Percentiles rank a stretch among this genome's conserved stretches.
These are phyloP conservation scores for Chrysanthemum seticuspe DNA, from an alignment of 129 eudicot genomes.

Conservation along the genomic window DNA sequence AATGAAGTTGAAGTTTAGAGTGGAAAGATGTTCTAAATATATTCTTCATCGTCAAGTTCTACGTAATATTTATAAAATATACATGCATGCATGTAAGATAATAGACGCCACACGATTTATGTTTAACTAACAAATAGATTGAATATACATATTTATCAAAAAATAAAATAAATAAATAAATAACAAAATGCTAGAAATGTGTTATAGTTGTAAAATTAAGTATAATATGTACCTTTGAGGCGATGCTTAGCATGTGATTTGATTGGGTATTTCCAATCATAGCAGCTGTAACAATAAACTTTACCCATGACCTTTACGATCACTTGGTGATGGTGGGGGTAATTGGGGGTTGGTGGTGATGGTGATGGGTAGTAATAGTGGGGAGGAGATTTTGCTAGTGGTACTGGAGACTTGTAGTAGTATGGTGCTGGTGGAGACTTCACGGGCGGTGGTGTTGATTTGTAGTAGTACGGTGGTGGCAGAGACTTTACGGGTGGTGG, in stretches of 20 bases:
- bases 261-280: conserved; percentile 51
- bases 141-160: too few species aligned
- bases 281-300: conserved; percentile 56
- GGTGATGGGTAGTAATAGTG: conserved; percentile 44
- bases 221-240: conserved; percentile 41
- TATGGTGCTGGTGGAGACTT: conserved; percentile 42
- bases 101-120: too few species aligned
- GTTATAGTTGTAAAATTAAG: neutral
- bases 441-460: conserved; percentile 26
- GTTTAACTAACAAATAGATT: too few species aligned
- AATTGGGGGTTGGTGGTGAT: conserved; percentile 45
- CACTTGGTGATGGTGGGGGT: conserved; percentile 27
- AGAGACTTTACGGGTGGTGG: too few species aligned
- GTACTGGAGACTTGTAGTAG: conserved; percentile 34
- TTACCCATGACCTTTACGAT: conserved; percentile 55
- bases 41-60: too few species aligned
- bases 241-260: conserved; percentile 58
- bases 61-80: too few species aligned
- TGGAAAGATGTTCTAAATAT: too few species aligned
- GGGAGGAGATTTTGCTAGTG: conserved; percentile 34
- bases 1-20: too few species aligned
- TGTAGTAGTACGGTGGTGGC: too few species aligned
- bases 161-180: too few species aligned
- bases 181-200: neutral
- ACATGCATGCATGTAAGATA: too few species aligned